Evolutionary conservation across 2,329 filamentous ascomycete species (phyloP).

Genomic region (Graphilbum sp.): DNA sequence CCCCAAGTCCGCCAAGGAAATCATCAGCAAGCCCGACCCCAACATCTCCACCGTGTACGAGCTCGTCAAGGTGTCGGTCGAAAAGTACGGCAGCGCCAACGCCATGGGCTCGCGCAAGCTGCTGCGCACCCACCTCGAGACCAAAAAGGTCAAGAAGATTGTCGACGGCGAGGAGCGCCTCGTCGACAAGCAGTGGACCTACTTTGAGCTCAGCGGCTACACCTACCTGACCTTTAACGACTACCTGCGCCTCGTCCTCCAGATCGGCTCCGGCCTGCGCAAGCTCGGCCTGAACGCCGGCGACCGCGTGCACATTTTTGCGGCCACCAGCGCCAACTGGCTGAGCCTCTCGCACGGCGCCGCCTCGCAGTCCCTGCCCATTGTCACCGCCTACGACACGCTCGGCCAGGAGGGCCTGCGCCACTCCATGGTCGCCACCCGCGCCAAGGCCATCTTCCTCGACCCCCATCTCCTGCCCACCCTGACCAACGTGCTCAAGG

Average conservation of each 20-base stretch:
- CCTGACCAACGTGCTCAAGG: slow-evolving; percentile 34
- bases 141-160: slow-evolving; percentile 80
- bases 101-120: slow-evolving; percentile 56
- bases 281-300: slow-evolving; percentile 53
- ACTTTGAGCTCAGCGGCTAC: slow-evolving; percentile 70
- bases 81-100: slow-evolving; percentile 47
- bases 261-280: slow-evolving; percentile 54
- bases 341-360: slow-evolving; percentile 33
- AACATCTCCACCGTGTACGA: slow-evolving; percentile 61
- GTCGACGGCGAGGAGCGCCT: slow-evolving; percentile 64
- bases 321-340: slow-evolving; percentile 48
- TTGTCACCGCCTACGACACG: slow-evolving; percentile 73
- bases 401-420: slow-evolving; percentile 60
- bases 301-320: slow-evolving; percentile 67
- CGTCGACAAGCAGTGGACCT: slow-evolving; percentile 76
- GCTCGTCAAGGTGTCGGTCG: slow-evolving; percentile 51
- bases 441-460: slow-evolving; percentile 55
- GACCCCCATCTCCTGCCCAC: slow-evolving; percentile 54
- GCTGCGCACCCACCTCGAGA: slow-evolving; percentile 63
- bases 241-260: slow-evolving; percentile 53
- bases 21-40: slow-evolving; percentile 42
- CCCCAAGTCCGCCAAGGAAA: slow-evolving; percentile 41
- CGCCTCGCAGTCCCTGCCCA: slow-evolving; percentile 61
- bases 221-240: slow-evolving; percentile 63
- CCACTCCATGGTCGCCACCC: slow-evolving; percentile 58